phyloP scores from a whole-genome alignment of 169 alveolate species.

The Plasmodium vivax region DNA sequence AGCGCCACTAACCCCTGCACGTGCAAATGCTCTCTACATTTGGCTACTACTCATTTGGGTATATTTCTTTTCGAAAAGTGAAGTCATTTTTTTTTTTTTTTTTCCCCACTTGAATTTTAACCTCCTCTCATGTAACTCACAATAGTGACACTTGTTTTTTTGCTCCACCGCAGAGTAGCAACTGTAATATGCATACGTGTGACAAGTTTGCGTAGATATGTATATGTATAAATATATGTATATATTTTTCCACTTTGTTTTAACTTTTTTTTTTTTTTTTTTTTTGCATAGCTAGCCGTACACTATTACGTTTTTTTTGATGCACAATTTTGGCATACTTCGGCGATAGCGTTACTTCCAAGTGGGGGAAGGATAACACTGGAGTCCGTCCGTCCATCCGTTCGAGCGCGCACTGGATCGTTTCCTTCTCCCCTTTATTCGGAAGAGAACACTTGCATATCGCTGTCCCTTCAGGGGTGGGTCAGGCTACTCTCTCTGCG shows the following conservation, averaged over 20 bases:
- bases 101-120: background rate
- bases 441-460: background rate
- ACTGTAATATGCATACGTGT: background rate
- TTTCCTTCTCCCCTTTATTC: background rate
- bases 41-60: background rate
- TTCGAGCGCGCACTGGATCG: background rate
- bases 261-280: background rate
- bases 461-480: background rate
- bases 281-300: background rate
- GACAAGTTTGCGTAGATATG: background rate
- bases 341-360: background rate
- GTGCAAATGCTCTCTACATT: background rate
- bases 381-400: background rate
- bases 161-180: background rate
- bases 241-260: background rate
- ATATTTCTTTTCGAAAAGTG: too few species aligned
- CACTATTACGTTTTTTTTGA: background rate
- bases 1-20: background rate
- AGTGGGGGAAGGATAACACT: background rate
- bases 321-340: background rate
- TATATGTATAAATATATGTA: background rate
- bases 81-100: background rate
- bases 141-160: background rate
- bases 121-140: background rate
- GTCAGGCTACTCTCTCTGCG: background rate